phyloP scores from a whole-genome alignment of 352 stramenopile genomes.

The Pythium coloratum region DNA sequence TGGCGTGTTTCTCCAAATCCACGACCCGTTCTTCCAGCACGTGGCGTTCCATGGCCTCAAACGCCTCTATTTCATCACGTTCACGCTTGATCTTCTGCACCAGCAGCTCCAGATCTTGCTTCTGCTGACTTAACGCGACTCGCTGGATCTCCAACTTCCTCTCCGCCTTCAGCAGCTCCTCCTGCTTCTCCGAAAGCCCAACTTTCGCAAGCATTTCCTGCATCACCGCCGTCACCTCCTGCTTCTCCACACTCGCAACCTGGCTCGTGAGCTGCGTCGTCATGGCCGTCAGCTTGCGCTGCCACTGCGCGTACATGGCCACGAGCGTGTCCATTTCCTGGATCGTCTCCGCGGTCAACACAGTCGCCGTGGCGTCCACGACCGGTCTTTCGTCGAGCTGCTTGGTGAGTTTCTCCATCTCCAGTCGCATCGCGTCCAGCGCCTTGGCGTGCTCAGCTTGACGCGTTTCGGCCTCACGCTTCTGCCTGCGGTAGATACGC shows the following conservation, averaged over 20 bases:
- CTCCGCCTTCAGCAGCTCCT: slow-evolving; percentile 18
- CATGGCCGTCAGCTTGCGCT: slow-evolving; percentile 25
- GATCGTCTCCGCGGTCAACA: slow-evolving; percentile 18
- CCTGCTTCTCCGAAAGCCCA: slow-evolving; percentile 18
- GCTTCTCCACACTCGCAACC: slow-evolving; percentile 22
- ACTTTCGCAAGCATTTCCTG: slow-evolving; percentile 38
- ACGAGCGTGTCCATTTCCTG: slow-evolving; percentile 40
- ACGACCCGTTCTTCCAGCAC: slow-evolving; percentile 51
- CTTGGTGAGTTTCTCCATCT: slow-evolving; percentile 13
- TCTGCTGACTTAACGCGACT: slow-evolving; percentile 1
- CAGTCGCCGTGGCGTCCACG: neutral
- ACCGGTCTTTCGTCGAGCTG: slow-evolving; percentile 23
- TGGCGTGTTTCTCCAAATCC: slow-evolving; percentile 51
- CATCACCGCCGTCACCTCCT: slow-evolving; percentile 39
- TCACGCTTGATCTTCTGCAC: slow-evolving; percentile 16
- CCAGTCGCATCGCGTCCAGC: slow-evolving; percentile 23
- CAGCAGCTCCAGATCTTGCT: slow-evolving; percentile 22
- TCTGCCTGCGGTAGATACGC: slow-evolving; percentile 37
- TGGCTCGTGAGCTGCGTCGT: slow-evolving; percentile 26
- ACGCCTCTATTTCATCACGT: slow-evolving; percentile 34
- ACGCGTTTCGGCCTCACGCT: slow-evolving; percentile 32
- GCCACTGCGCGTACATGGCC: slow-evolving; percentile 34
- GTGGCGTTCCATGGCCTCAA: slow-evolving; percentile 50
- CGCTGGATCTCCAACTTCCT: slow-evolving; percentile 24
- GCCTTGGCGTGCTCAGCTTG: slow-evolving; percentile 20